Percentiles rank a stretch among this genome's conserved stretches.
These are phyloP conservation scores for Trametes maxima DNA, from an alignment of 768 basidiomycete species.

Conservation along the genomic window DNA sequence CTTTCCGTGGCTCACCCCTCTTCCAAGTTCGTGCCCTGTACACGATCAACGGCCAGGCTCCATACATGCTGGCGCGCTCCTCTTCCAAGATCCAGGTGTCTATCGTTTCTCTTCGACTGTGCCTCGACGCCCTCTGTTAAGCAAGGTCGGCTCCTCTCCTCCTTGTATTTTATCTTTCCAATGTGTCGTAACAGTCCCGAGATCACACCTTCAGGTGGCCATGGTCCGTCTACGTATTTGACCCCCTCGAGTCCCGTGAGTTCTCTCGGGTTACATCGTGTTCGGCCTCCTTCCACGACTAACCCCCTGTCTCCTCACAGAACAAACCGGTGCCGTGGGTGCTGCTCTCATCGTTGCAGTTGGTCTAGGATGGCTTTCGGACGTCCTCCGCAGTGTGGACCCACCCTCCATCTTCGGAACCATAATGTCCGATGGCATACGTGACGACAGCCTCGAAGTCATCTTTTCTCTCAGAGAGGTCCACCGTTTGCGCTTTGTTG, in stretches of 20 bases:
- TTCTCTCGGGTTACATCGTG: slow-evolving; percentile 7
- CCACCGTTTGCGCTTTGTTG: slow-evolving; percentile 3
- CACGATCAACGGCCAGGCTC: slow-evolving; percentile 72
- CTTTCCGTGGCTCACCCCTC: background rate
- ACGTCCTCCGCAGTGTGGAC: slow-evolving; percentile 55
- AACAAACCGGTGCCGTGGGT: background rate
- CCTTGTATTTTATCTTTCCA: background rate
- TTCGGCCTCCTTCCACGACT: slow-evolving; percentile 2
- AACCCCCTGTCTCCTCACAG: slow-evolving; percentile 34
- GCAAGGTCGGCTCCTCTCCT: slow-evolving; percentile 40
- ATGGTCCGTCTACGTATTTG: slow-evolving; percentile 76
- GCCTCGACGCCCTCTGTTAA: slow-evolving; percentile 66
- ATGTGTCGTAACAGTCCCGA: slow-evolving; percentile 59
- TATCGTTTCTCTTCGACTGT: slow-evolving; percentile 55
- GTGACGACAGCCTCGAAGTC: slow-evolving; percentile 63
- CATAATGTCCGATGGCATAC: slow-evolving; percentile 48
- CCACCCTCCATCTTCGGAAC: slow-evolving; percentile 62
- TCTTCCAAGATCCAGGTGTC: slow-evolving; percentile 42
- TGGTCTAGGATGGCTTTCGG: slow-evolving; percentile 75
- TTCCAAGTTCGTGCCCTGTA: slow-evolving; percentile 65
- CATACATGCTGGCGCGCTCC: slow-evolving; percentile 76
- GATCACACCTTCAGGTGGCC: slow-evolving; percentile 55
- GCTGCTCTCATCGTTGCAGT: slow-evolving; percentile 60
- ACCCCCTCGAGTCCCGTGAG: slow-evolving; percentile 74
- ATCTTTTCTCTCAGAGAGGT: slow-evolving; percentile 52